phyloP scores from a whole-genome alignment of 2,329 filamentous ascomycete genomes.

The Dactylonectria macrodidyma region DNA sequence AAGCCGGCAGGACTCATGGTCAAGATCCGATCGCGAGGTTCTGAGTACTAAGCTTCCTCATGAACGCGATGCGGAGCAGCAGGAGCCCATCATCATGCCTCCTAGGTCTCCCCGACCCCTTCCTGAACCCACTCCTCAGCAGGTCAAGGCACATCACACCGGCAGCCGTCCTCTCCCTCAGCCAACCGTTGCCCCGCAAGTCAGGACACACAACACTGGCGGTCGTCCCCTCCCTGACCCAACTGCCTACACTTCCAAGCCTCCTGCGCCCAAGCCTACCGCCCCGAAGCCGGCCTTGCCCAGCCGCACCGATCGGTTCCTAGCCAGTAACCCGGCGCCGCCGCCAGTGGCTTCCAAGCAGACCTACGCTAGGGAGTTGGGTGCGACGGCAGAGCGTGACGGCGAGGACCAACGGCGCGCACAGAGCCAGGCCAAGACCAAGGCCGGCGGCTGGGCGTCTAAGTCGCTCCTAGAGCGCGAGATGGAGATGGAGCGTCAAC shows the following conservation, averaged over 20 bases:
- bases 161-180: slow-evolving; percentile 67
- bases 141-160: slow-evolving; percentile 26
- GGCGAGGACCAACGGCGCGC: slow-evolving; percentile 73
- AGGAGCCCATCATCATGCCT: slow-evolving; percentile 43
- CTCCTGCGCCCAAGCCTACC: slow-evolving; percentile 34
- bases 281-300: slow-evolving; percentile 39
- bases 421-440: slow-evolving; percentile 72
- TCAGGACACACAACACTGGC: slow-evolving; percentile 30
- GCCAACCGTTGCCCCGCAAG: slow-evolving; percentile 52
- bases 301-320: slow-evolving; percentile 71
- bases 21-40: slow-evolving; percentile 75
- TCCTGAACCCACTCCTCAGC: slow-evolving; percentile 60
- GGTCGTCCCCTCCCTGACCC: slow-evolving; percentile 42
- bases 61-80: slow-evolving; percentile 52
- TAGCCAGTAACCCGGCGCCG: slow-evolving; percentile 69
- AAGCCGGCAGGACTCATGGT: slow-evolving; percentile 74
- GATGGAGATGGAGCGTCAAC: slow-evolving; percentile 84
- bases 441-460: slow-evolving; percentile 74
- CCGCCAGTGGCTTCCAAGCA: slow-evolving; percentile 56
- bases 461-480: slow-evolving; percentile 84
- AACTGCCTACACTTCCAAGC: slow-evolving; percentile 37
- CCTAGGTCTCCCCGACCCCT: slow-evolving; percentile 63
- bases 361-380: slow-evolving; percentile 70
- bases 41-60: slow-evolving; percentile 68
- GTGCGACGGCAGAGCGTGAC: slow-evolving; percentile 72